Evolutionary conservation across 2,329 filamentous ascomycete species (phyloP), one percentile per base, ranked within the genome.

Genomic region (Alternaria angustiovoidea): DNA sequence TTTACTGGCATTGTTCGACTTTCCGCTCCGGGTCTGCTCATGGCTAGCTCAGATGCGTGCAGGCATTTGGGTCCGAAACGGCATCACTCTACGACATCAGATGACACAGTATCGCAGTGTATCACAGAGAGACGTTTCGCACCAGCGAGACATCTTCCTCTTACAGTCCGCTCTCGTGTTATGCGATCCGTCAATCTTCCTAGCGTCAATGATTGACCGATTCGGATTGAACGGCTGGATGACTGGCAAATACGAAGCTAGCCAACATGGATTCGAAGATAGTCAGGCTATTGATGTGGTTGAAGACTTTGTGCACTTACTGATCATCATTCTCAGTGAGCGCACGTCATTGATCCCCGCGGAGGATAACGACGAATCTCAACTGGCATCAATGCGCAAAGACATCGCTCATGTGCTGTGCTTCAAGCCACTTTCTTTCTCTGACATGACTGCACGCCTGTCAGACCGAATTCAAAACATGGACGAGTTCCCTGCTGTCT

Each of bases 21-120:
- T 92, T 71, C 94, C 96, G 0, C 83, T 99, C 4, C 87, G 96
- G 53, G 94, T 98, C 0, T 97, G 93, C 75, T 93, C 93, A 20
- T 99, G 95, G 95, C 84, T 99, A 32, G 92, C 95, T 6, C 96
- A 99, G 81, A 98, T 99, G 88, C 97, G 96, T 78, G 93, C 94
- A 18, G 92, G 93, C 52, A 96, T 98, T 89, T 99, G 96, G 95
- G 94, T 99, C 64, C 89, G 95, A 57, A 99, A 99, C 75, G 95
- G 95, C 2, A 93, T 99, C 74, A 98, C 94, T 71, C 86, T 99
- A 52, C 89, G 94, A 39, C 95, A 99, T 76, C 95, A 99, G 79
- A 95, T 96, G 76, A 91, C 91, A 53, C 95, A 94, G 18, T 99
- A 99, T 76, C 89, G 93, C 16, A 94, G 93, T 41, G 93, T 97